Conservation (phyloP, 805 yeast species). For the Candida xyloterini region DNA sequence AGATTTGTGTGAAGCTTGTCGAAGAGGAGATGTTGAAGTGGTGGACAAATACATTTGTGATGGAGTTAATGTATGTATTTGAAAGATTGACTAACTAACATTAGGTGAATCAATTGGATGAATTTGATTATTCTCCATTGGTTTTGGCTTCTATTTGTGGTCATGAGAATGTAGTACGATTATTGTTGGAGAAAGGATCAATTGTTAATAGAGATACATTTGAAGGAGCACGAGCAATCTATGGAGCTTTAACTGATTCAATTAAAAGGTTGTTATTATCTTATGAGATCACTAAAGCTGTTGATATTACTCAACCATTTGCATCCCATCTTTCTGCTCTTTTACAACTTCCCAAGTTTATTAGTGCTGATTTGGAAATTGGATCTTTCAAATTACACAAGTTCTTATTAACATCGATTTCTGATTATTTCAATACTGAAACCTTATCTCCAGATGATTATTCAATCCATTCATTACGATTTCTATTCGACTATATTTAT, state of each 20-base stretch:
- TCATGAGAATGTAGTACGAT: constrained; percentile 58
- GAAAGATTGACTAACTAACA: background rate
- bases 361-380: constrained; percentile 35
- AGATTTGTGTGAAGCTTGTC: constrained; percentile 62
- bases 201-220: constrained; percentile 78
- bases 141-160: constrained; percentile 76
- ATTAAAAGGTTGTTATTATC: constrained; percentile 57
- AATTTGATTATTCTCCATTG: constrained; percentile 73
- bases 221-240: constrained; percentile 73
- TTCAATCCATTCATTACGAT: constrained; percentile 33
- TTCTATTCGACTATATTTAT: constrained; percentile 27
- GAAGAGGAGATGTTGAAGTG: constrained; percentile 63
- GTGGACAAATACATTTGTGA: constrained; percentile 56
- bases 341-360: constrained; percentile 25
- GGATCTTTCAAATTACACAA: constrained; percentile 34
- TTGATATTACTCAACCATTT: constrained; percentile 68
- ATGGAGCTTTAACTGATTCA: constrained; percentile 70
- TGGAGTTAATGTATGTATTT: constrained; percentile 44
- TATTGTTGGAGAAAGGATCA: constrained; percentile 65
- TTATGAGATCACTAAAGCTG: constrained; percentile 65
- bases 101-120: constrained; percentile 51
- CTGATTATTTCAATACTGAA: constrained; percentile 5
- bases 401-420: constrained; percentile 38
- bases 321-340: constrained; percentile 63
- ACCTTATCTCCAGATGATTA: constrained; percentile 12